Evolutionary conservation across 1,139 yeast species (phyloP).

Genomic region (Kluyveromyces sp.): DNA sequence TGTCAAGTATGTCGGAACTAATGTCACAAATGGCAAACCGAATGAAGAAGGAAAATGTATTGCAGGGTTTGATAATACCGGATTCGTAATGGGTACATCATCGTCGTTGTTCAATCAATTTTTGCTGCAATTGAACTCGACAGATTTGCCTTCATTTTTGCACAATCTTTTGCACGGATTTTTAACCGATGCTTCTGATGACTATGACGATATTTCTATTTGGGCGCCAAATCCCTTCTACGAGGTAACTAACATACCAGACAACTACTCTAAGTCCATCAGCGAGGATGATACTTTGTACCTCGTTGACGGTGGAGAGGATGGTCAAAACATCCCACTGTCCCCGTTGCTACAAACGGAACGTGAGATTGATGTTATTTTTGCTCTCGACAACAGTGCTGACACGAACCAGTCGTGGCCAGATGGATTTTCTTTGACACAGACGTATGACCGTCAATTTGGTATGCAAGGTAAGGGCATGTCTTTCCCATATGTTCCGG

Average conservation of each 20-base stretch:
- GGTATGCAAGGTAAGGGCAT: constrained; percentile 13
- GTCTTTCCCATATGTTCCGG: constrained; percentile 23
- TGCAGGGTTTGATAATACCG: constrained; percentile 62
- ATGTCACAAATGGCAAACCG: constrained; percentile 34
- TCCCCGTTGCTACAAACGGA: constrained; percentile 50
- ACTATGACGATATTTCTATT: constrained; percentile 60
- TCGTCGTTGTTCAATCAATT: constrained; percentile 62
- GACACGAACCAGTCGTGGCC: constrained; percentile 44
- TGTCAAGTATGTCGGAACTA: constrained; percentile 48
- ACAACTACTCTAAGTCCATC: constrained; percentile 15
- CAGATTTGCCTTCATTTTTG: constrained; percentile 49
- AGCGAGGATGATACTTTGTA: constrained; percentile 31
- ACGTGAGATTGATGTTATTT: constrained; percentile 48
- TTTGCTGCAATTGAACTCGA: constrained; percentile 39
- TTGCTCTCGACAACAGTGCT: constrained; percentile 62
- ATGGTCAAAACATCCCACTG: constrained; percentile 55
- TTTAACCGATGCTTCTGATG: constrained; percentile 39
- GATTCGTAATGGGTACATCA: constrained; percentile 66
- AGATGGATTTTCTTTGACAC: constrained; percentile 13
- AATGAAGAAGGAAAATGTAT: constrained; percentile 47
- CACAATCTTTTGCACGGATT: constrained; percentile 35
- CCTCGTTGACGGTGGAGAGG: constrained; percentile 66
- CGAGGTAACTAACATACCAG: constrained; percentile 27
- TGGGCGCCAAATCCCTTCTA: constrained; percentile 73
- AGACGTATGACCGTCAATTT: constrained; percentile 13